Evolutionary conservation across 2,329 filamentous ascomycete species (phyloP).

Genomic region (Nigrospora oryzae): DNA sequence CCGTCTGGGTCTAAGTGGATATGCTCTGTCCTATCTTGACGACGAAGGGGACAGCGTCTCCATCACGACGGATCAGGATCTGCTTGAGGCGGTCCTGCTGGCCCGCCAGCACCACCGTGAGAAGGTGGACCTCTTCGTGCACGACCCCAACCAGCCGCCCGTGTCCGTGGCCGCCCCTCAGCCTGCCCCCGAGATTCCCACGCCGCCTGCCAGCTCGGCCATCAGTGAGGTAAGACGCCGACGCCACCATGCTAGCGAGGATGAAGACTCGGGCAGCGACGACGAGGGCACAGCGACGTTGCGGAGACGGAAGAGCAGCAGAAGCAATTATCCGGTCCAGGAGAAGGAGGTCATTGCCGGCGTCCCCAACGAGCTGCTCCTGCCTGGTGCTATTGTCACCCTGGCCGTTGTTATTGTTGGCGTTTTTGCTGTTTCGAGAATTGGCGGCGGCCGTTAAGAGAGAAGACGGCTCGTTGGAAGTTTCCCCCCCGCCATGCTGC

Average conservation of each 20-base stretch:
- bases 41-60: conserved; percentile 96
- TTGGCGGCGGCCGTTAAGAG: conserved; percentile 34
- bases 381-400: conserved; percentile 92
- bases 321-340: conserved; percentile 29
- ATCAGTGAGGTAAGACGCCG: conserved; percentile 39
- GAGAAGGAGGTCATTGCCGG: conserved; percentile 79
- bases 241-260: conserved; percentile 27
- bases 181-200: conserved; percentile 32
- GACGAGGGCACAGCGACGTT: conserved; percentile 41
- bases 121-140: conserved; percentile 95
- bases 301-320: conserved; percentile 38
- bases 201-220: conserved; percentile 39
- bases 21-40: conserved; percentile 90
- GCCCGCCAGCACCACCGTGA: conserved; percentile 71
- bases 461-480: no score
- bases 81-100: conserved; percentile 80
- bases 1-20: conserved; percentile 67
- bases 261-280: conserved; percentile 51
- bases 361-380: conserved; percentile 85
- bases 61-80: conserved; percentile 90
- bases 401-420: conserved; percentile 88
- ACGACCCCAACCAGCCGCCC: conserved; percentile 85
- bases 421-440: conserved; percentile 80
- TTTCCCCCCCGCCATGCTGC: no score
- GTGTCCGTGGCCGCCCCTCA: conserved; percentile 51